A percentile compares a stretch with the other conserved stretches of the same genome.
phyloP scores from a whole-genome alignment of 2,329 filamentous ascomycete genomes.

The Exophiala aquamarina region DNA sequence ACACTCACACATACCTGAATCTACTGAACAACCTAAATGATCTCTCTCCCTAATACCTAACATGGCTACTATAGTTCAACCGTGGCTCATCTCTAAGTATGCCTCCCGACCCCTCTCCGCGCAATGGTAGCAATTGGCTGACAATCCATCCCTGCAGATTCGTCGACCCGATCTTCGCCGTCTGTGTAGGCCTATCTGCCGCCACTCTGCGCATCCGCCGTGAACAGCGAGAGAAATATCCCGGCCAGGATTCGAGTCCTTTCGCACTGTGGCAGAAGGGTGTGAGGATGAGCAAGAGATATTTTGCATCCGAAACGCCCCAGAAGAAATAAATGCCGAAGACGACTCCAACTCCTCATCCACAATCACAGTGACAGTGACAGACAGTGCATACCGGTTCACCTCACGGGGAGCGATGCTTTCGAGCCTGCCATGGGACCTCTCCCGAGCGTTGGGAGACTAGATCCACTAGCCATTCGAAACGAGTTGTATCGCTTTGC shows the following conservation, averaged over 20 bases:
- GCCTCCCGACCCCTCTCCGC: slow-evolving; percentile 8
- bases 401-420: too few relatives aligned
- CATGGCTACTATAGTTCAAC: slow-evolving; percentile 28
- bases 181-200: slow-evolving; percentile 53
- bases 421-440: too few relatives aligned
- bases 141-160: slow-evolving; percentile 34
- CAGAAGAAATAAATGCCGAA: too few relatives aligned
- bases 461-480: too few relatives aligned
- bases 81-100: slow-evolving; percentile 45
- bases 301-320: too few relatives aligned
- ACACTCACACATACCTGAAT: too few relatives aligned
- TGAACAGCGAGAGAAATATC: slow-evolving; percentile 52
- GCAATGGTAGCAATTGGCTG: neutral
- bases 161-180: slow-evolving; percentile 56
- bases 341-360: too few relatives aligned
- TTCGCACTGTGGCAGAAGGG: slow-evolving; percentile 24
- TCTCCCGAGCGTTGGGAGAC: too few relatives aligned
- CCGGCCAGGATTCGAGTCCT: slow-evolving; percentile 35
- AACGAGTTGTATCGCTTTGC: too few relatives aligned
- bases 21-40: too few relatives aligned
- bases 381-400: too few relatives aligned
- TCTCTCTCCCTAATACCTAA: neutral
- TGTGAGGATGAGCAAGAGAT: slow-evolving; percentile 15
- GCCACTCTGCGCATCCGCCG: slow-evolving; percentile 54
- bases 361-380: too few relatives aligned